phyloP scores from a whole-genome alignment of 225 moss, liverwort and hornwort species.

The Bryoerythrophyllum caledonicum region DNA sequence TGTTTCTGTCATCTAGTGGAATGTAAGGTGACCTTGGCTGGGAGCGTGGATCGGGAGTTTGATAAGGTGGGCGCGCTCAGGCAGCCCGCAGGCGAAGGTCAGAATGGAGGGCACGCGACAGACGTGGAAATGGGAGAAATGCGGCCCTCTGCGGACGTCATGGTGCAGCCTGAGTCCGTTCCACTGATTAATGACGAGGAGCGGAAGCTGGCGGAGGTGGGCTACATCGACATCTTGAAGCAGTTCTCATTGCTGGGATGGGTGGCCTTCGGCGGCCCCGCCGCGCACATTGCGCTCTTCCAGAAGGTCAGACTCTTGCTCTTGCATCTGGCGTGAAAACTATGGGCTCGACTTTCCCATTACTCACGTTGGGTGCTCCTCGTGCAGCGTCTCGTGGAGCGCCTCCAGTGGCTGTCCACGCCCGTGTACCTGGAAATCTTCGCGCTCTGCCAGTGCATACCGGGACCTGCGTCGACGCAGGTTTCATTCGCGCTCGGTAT shows the following conservation, averaged over 20 bases:
- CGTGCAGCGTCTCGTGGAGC: slow-evolving; percentile 55
- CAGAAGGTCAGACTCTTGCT: slow-evolving; percentile 44
- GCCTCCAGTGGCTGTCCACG: slow-evolving; percentile 45
- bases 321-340: neutral
- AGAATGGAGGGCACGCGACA: slow-evolving; percentile 5
- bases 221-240: slow-evolving; percentile 50
- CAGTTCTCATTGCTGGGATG: slow-evolving; percentile 65
- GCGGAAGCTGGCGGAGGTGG: slow-evolving; percentile 32
- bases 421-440: slow-evolving; percentile 56
- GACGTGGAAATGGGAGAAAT: slow-evolving; percentile 27
- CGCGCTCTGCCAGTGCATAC: slow-evolving; percentile 59
- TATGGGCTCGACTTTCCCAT: neutral
- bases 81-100: neutral
- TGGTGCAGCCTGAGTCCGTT: neutral
- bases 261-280: slow-evolving; percentile 63
- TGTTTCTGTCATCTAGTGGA: no score
- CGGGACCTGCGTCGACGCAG: slow-evolving; percentile 61
- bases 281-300: slow-evolving; percentile 59
- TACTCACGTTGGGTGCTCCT: neutral
- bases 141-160: neutral
- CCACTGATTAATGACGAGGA: slow-evolving; percentile 7
- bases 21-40: neutral
- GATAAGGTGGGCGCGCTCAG: no score
- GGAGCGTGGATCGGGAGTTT: no score
- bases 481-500: slow-evolving; percentile 61